These are phyloP conservation scores for Phytophthora crassamura DNA, from an alignment of 352 stramenopile species.

Conservation along the genomic window DNA sequence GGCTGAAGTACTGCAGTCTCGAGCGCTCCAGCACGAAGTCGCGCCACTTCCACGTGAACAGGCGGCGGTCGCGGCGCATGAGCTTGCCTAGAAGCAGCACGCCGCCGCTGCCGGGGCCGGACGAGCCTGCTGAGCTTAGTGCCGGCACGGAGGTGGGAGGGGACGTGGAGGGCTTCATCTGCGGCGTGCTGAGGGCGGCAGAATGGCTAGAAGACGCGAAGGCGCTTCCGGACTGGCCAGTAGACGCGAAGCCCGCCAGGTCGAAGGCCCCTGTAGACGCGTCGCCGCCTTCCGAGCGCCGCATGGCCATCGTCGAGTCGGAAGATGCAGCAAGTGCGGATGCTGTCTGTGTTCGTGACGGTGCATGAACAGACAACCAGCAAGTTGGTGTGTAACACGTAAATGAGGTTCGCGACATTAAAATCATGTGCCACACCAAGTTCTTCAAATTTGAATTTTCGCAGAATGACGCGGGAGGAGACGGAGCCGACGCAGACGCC, in stretches of 20 bases:
- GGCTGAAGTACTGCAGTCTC: constrained; percentile 80
- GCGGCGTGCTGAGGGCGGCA: constrained; percentile 6
- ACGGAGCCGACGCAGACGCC: neutral
- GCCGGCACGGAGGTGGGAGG: neutral
- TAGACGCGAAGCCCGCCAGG: neutral
- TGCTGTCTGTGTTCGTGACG: neutral
- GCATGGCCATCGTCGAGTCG: constrained; percentile 34
- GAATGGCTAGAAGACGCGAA: neutral
- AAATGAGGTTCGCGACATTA: too few relatives aligned
- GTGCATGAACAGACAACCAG: too few relatives aligned
- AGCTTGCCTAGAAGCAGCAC: constrained; percentile 72
- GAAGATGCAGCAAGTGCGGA: constrained; percentile 5
- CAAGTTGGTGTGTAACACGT: too few relatives aligned
- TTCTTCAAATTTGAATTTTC: constrained; percentile 23
- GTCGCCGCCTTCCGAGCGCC: constrained; percentile 24
- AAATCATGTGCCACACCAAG: constrained; percentile 1
- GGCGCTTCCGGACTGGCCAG: too few relatives aligned
- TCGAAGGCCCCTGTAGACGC: constrained; percentile 6
- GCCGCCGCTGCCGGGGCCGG: constrained; percentile 22
- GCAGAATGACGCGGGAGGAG: constrained; percentile 26
- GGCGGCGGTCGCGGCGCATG: constrained; percentile 75
- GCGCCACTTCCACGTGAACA: constrained; percentile 87
- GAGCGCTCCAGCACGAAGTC: constrained; percentile 79
- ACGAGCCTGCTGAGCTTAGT: too few relatives aligned
- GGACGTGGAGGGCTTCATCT: constrained; percentile 16